phyloP scores from a whole-genome alignment of 1,284 basidiomycete genomes.

The Melampsora abietis-canadensis region DNA sequence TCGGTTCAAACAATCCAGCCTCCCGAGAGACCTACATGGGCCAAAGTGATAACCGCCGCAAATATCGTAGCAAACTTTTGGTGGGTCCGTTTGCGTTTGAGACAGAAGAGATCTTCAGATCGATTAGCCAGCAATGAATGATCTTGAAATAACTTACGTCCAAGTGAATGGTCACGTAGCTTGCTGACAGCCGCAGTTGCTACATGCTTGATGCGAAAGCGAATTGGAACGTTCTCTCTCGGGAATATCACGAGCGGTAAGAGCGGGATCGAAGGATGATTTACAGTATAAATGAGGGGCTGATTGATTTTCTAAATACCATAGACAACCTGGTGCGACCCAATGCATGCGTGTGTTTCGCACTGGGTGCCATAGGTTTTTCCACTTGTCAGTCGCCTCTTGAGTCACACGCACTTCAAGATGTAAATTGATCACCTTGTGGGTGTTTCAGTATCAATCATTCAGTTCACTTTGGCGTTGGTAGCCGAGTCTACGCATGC shows the following conservation, averaged over 20 bases:
- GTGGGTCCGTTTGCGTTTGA: neutral
- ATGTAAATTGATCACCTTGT: neutral
- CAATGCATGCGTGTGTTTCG: neutral
- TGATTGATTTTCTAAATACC: neutral
- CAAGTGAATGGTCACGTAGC: neutral
- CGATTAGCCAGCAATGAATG: neutral
- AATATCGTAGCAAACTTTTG: neutral
- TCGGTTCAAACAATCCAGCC: neutral
- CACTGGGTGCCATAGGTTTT: neutral
- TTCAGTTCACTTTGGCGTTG: neutral
- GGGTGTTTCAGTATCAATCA: neutral
- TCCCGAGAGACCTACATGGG: neutral
- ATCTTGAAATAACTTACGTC: neutral
- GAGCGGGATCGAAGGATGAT: neutral
- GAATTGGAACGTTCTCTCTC: neutral
- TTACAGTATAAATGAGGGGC: neutral
- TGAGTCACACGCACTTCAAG: neutral
- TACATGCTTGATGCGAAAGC: conserved; percentile 1
- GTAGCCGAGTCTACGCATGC: neutral
- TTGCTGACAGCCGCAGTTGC: neutral
- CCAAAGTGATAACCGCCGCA: neutral
- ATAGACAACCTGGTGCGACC: neutral
- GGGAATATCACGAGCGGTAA: neutral
- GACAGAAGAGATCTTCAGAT: neutral
- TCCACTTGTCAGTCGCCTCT: neutral